Percentiles rank a stretch among this genome's conserved stretches.
phyloP scores from a whole-genome alignment of 768 basidiomycete species.

The Zangia roseola region DNA sequence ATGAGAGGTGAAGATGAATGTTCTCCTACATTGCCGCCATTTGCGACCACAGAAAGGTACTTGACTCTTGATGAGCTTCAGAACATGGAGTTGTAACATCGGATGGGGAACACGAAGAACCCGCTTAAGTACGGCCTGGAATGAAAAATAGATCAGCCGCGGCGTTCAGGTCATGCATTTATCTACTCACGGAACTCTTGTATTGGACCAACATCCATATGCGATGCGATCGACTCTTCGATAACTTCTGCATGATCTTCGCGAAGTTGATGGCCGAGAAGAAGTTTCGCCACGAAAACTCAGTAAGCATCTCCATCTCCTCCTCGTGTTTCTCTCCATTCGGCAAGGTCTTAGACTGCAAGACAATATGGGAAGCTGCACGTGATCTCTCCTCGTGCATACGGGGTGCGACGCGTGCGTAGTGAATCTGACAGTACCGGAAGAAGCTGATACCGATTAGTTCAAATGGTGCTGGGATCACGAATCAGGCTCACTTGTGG shows the following conservation, averaged over 20 bases:
- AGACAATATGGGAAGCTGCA: conserved; percentile 55
- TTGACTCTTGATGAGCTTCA: conserved; percentile 98
- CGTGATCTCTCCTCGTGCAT: conserved; percentile 64
- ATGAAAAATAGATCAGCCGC: conserved; percentile 18
- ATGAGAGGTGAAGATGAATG: not conserved
- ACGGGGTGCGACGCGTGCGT: conserved; percentile 63
- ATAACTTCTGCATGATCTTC: conserved; percentile 96
- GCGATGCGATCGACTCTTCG: conserved; percentile 90
- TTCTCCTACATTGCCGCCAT: conserved; percentile 87
- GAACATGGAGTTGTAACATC: conserved; percentile 87
- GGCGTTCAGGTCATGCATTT: not conserved
- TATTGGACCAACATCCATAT: conserved; percentile 97
- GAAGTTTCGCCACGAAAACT: conserved; percentile 98
- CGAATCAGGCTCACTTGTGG: conserved; percentile 58
- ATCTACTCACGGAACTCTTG: conserved; percentile 85
- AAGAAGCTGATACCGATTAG: conserved; percentile 71
- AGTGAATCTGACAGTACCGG: conserved; percentile 83
- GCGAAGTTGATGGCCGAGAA: conserved; percentile 97
- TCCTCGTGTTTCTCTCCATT: conserved; percentile 78
- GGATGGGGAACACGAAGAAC: conserved; percentile 93
- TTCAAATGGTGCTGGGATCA: not conserved
- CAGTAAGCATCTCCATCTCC: conserved; percentile 88
- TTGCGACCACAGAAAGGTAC: conserved; percentile 97
- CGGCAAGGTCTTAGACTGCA: conserved; percentile 57
- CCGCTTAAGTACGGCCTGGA: conserved; percentile 90